Percentiles rank a stretch among this genome's conserved stretches.
These are phyloP conservation scores for Auriscalpium orientale DNA, from an alignment of 768 basidiomycete genomes.

Conservation along the genomic window DNA sequence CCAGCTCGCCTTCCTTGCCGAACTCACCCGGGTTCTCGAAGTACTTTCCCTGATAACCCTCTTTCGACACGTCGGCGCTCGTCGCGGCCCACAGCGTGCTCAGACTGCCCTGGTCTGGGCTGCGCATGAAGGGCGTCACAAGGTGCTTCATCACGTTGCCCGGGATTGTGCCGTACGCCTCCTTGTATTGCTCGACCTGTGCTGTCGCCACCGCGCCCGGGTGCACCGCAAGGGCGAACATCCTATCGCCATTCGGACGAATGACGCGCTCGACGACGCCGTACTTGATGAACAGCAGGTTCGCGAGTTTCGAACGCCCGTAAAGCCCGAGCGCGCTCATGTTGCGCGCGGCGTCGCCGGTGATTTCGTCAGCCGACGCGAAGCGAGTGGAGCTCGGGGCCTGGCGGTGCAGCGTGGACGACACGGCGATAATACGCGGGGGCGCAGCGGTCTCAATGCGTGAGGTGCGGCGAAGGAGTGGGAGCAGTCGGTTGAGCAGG, in stretches of 20 bases:
- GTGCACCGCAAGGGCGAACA: slow-evolving; percentile 22
- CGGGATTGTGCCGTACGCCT: slow-evolving; percentile 19
- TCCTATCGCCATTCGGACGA: slow-evolving; percentile 13
- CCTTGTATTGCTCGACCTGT: slow-evolving; percentile 22
- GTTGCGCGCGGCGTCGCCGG: slow-evolving; percentile 15
- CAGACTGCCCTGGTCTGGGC: slow-evolving; percentile 19
- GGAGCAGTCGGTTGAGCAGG: slow-evolving; percentile 34
- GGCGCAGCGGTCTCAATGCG: slow-evolving; percentile 20
- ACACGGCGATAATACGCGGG: slow-evolving; percentile 32
- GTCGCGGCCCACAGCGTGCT: slow-evolving; percentile 28
- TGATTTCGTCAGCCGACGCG: slow-evolving; percentile 31
- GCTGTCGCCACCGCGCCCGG: slow-evolving; percentile 22
- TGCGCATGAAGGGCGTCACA: slow-evolving; percentile 22
- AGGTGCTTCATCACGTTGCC: slow-evolving; percentile 17
- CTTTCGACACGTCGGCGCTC: slow-evolving; percentile 17
- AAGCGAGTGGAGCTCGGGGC: slow-evolving; percentile 28
- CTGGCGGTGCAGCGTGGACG: slow-evolving; percentile 31
- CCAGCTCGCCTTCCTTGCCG: slow-evolving; percentile 17
- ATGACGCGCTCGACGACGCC: slow-evolving; percentile 22
- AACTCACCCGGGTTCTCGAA: slow-evolving; percentile 19
- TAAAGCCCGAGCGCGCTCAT: slow-evolving; percentile 27
- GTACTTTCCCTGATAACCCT: slow-evolving; percentile 21
- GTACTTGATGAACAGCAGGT: slow-evolving; percentile 31
- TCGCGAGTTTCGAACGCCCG: slow-evolving; percentile 34
- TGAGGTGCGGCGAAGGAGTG: slow-evolving; percentile 29